These are phyloP conservation scores for Vaccinium myrtillus DNA, from an alignment of 148 eudicot genomes.

Conservation along the genomic window DNA sequence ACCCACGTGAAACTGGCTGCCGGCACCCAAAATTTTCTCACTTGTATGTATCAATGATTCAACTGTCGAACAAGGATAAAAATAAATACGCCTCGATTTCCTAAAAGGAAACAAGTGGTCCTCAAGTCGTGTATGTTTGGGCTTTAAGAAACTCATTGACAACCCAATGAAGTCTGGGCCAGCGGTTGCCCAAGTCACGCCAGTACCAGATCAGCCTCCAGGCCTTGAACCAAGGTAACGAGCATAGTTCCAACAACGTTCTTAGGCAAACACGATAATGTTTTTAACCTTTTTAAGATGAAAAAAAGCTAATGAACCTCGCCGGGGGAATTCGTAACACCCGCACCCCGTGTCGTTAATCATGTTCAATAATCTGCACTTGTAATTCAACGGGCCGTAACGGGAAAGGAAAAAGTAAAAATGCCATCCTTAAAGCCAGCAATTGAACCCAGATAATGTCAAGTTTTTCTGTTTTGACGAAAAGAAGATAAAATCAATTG, in stretches of 20 bases:
- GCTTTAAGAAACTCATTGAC: background rate
- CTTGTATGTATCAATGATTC: no score
- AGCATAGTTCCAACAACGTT: background rate
- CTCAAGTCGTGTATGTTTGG: background rate
- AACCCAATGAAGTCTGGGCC: background rate
- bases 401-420: background rate
- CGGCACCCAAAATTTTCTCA: no score
- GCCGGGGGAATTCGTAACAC: background rate
- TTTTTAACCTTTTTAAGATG: background rate
- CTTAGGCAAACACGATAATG: background rate
- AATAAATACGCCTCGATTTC: no score
- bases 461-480: background rate
- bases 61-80: no score
- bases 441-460: background rate
- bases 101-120: background rate
- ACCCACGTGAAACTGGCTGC: no score
- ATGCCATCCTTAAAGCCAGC: background rate
- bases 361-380: background rate
- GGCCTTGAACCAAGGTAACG: background rate
- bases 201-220: background rate
- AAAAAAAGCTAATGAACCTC: background rate
- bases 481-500: background rate
- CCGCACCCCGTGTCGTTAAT: background rate
- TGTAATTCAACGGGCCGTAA: background rate
- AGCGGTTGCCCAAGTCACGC: background rate